phyloP scores from a whole-genome alignment of 2,329 filamentous ascomycete genomes.

The Fusarium mexicanum region DNA sequence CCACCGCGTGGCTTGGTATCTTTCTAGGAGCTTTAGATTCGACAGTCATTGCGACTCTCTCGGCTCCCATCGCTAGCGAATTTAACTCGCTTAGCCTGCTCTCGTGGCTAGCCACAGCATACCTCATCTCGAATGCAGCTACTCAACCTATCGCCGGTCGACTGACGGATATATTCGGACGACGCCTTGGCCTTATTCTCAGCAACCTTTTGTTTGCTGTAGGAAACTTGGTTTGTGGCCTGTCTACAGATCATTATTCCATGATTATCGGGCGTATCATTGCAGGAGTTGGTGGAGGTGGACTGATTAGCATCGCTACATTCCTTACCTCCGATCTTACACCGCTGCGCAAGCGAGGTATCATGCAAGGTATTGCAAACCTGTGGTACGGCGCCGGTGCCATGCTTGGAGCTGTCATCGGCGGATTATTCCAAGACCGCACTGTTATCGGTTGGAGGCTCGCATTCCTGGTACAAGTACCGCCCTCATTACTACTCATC shows the following conservation, averaged over 20 bases:
- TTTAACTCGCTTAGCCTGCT: neutral
- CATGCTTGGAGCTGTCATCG: neutral
- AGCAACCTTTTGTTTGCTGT: neutral
- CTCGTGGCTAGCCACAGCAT: neutral
- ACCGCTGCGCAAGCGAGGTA: neutral
- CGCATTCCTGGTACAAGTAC: neutral
- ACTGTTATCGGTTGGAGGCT: neutral
- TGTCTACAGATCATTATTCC: neutral
- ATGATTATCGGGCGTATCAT: neutral
- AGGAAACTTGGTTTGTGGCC: neutral
- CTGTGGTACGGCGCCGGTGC: neutral
- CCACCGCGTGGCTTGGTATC: neutral
- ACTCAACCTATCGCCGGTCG: neutral
- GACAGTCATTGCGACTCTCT: neutral
- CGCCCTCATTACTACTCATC: neutral
- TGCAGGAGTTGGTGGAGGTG: neutral
- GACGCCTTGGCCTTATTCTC: neutral
- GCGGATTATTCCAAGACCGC: neutral
- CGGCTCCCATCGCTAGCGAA: neutral
- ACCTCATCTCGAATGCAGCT: neutral
- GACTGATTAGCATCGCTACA: neutral
- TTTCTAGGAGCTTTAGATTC: neutral
- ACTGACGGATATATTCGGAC: neutral
- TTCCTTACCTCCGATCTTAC: neutral
- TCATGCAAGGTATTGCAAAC: neutral